phyloP scores from a whole-genome alignment of 441 rosid genomes.

The Bruguiera hainesii region DNA sequence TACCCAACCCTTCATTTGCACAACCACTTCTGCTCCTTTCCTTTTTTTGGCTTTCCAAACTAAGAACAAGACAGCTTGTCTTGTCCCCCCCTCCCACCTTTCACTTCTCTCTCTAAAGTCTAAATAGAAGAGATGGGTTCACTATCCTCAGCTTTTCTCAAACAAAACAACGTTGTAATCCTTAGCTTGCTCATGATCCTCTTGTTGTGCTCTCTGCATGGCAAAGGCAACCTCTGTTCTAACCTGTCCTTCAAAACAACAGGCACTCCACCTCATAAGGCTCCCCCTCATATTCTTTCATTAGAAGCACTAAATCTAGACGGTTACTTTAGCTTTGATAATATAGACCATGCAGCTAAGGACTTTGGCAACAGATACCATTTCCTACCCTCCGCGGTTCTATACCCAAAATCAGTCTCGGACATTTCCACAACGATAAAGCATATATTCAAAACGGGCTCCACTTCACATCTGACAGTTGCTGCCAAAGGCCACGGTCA shows the following conservation, averaged over 20 bases:
- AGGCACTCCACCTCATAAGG: conserved; percentile 24
- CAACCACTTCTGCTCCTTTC: conserved; percentile 37
- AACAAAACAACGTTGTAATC: conserved; percentile 39
- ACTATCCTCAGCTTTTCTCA: conserved; percentile 35
- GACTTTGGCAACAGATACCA: conserved; percentile 79
- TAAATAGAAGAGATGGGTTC: conserved; percentile 40
- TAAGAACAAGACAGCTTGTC: background rate
- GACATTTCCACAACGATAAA: conserved; percentile 66
- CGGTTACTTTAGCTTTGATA: conserved; percentile 52
- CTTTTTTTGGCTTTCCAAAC: conserved; percentile 24
- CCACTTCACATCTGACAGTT: conserved; percentile 56
- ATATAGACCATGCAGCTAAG: conserved; percentile 55
- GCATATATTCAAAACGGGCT: conserved; percentile 49
- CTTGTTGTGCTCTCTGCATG: conserved; percentile 53
- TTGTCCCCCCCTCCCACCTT: too few species aligned
- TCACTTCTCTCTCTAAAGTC: conserved; percentile 12
- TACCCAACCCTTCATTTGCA: conserved; percentile 35
- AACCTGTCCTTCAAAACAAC: conserved; percentile 32
- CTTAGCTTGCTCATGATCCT: conserved; percentile 46
- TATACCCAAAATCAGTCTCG: conserved; percentile 71
- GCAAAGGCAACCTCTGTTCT: conserved; percentile 44
- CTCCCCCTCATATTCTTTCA: conserved; percentile 33
- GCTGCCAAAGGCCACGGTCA: conserved; percentile 95
- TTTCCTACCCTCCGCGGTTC: conserved; percentile 58
- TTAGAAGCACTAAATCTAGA: conserved; percentile 46